Conservation (phyloP, 2,329 filamentous ascomycete species). For the Cryphonectria nitschkei region DNA sequence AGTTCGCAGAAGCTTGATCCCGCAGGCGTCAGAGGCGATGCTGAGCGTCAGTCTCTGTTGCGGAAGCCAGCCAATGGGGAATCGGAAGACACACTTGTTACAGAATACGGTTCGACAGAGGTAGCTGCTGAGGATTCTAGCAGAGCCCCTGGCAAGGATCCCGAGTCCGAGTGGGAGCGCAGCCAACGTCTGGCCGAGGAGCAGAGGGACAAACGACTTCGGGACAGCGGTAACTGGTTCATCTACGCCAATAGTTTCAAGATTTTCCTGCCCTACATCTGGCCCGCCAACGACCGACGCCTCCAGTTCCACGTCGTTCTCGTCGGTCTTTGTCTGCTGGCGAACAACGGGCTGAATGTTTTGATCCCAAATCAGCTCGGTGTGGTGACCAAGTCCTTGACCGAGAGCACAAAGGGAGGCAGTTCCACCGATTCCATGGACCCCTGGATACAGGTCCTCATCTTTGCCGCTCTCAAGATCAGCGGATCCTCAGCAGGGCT, state of each 20-base stretch:
- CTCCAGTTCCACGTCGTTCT: conserved; percentile 71
- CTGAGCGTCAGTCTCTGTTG: conserved; percentile 63
- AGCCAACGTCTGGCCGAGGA: conserved; percentile 57
- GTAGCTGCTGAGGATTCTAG: conserved; percentile 25
- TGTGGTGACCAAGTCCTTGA: conserved; percentile 73
- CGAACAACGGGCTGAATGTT: conserved; percentile 73
- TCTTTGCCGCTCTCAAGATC: conserved; percentile 57
- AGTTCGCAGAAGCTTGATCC: conserved; percentile 29
- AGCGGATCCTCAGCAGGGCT: conserved; percentile 59
- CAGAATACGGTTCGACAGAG: conserved; percentile 26
- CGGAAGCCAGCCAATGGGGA: conserved; percentile 40
- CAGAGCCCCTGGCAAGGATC: conserved; percentile 38
- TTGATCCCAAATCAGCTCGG: conserved; percentile 82
- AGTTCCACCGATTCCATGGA: conserved; percentile 44
- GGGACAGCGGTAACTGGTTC: conserved; percentile 76
- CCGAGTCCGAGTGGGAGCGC: conserved; percentile 59
- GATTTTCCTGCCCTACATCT: conserved; percentile 79
- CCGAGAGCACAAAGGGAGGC: conserved; percentile 38
- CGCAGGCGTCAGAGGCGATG: conserved; percentile 45
- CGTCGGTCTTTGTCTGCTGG: conserved; percentile 70
- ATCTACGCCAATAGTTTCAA: conserved; percentile 76
- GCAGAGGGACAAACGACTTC: conserved; percentile 68
- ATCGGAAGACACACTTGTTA: conserved; percentile 31
- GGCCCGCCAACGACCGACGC: conserved; percentile 67
- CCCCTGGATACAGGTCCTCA: conserved; percentile 56